Base-by-base conservation (phyloP, 805 yeast species). In the Cephaloascus fragrans region DNA sequence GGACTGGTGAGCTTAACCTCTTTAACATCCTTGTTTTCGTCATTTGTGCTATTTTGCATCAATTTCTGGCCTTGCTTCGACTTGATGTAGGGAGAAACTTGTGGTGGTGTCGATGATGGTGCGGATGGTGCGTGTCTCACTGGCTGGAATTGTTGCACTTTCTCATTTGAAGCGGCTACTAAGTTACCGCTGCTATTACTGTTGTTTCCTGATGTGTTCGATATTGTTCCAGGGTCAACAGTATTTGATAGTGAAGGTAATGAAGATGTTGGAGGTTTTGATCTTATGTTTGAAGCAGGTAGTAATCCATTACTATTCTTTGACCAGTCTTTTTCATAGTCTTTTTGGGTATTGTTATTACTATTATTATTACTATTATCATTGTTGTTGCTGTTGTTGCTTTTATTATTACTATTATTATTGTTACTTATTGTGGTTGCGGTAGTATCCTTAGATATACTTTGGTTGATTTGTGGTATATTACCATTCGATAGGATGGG, bases 81-180 rank as follows among this genome's bases (percentile, higher is more conserved):
- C 12, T 23, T 23, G 6, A 23, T 23, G 39, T 59, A 17, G 29
- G 23, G 5, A 26, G 47, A 42, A 3, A 43, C 43, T 20, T 47
- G 47, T 34, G 50, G 49, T 12, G 54, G 56, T 3, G 49, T 46
- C n/a, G 51, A 54, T 33, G 50, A 46, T 36, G 71, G 70, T 15
- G 69, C 65, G 16, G 58, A 54, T n/a, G 68, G 69, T 10, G 68
- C 66, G 42, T 56, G 64, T 46, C 68, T 55, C 43, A 58, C 41
- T 2, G 71, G 71, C 39, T 57, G 56, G 46, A 60, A 59, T 19
- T 46, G 52, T 18, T 17, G 28, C 6, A 6, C 28, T 12, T 23
- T 23, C 6, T 23, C 28, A n/a, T n/a, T n/a, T n/a, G n/a, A n/a
- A n/a, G n/a, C n/a, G n/a, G n/a, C n/a, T n/a, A n/a, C n/a, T n/a